phyloP scores from a whole-genome alignment of 805 yeast genomes.

The Starmerella khaoyaiensis region DNA sequence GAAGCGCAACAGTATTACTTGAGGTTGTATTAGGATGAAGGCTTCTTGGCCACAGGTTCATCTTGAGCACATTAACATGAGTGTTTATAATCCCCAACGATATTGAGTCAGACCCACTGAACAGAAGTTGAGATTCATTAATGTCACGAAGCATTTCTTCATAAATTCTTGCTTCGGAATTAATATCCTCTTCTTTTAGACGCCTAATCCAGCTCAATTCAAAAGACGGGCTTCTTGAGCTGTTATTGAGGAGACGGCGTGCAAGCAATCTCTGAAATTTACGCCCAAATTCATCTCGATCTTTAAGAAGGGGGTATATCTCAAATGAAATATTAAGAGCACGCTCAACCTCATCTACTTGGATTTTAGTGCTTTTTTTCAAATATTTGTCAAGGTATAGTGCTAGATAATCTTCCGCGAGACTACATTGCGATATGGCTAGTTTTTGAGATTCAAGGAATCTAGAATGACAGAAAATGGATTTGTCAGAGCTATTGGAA shows the following conservation, averaged over 20 bases:
- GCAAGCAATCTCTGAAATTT: conserved; percentile 82
- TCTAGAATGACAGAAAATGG: no score
- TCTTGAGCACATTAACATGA: conserved; percentile 49
- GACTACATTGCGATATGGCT: neutral
- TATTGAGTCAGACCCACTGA: conserved; percentile 42
- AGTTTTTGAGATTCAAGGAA: no score
- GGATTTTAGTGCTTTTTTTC: conserved; percentile 52
- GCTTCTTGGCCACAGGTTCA: conserved; percentile 60
- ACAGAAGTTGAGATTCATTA: conserved; percentile 53
- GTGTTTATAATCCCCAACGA: conserved; percentile 30
- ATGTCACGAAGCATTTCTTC: conserved; percentile 92
- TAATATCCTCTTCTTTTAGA: conserved; percentile 5
- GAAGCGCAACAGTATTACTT: conserved; percentile 22
- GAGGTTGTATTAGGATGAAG: conserved; percentile 13
- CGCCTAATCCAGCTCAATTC: conserved; percentile 40
- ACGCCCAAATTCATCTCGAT: conserved; percentile 86
- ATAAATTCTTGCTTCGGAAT: conserved; percentile 34
- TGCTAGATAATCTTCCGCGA: conserved; percentile 15
- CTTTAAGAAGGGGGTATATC: conserved; percentile 74
- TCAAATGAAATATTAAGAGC: conserved; percentile 72
- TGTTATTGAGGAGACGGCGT: conserved; percentile 72
- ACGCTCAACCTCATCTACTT: conserved; percentile 45
- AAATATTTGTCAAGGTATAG: conserved; percentile 65
- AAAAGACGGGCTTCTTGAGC: conserved; percentile 66
- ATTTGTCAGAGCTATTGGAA: no score